Percentiles rank a stretch among this genome's conserved stretches.
Conservation (phyloP, 169 alveolate species). For the Babesia caballi region DNA sequence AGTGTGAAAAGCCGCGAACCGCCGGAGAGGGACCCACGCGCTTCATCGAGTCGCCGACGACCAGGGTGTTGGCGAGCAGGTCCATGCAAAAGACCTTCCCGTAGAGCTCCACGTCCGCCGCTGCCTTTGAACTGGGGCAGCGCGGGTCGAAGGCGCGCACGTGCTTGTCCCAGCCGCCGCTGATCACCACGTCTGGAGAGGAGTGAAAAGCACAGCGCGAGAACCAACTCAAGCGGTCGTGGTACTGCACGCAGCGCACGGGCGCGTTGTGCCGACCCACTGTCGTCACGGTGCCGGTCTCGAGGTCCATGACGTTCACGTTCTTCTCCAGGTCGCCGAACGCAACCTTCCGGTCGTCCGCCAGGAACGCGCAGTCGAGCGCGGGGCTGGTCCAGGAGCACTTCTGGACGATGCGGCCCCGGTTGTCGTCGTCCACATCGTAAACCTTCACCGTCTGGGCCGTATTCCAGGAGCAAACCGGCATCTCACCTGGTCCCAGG, state of each 20-base stretch:
- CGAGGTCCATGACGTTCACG: conserved; percentile 44
- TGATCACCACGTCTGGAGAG: conserved; percentile 23
- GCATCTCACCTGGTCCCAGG: conserved; percentile 65
- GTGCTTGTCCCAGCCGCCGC: conserved; percentile 66
- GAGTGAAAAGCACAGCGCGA: no score
- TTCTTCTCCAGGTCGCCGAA: conserved; percentile 49
- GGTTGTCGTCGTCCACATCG: conserved; percentile 10
- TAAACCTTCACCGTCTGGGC: conserved; percentile 44
- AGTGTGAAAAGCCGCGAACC: not conserved
- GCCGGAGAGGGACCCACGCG: conserved; percentile 15
- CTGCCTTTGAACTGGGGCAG: conserved; percentile 24
- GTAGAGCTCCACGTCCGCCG: conserved; percentile 49
- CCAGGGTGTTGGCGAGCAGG: conserved; percentile 47
- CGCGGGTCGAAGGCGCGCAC: conserved; percentile 53
- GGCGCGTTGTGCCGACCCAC: conserved; percentile 62
- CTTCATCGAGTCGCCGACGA: conserved; percentile 67
- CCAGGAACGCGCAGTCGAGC: conserved; percentile 57
- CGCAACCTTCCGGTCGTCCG: conserved; percentile 46
- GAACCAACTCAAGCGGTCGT: conserved; percentile 31
- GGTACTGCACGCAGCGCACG: conserved; percentile 50
- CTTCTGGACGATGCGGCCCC: not conserved
- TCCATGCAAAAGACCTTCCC: conserved; percentile 69
- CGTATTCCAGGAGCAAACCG: no score
- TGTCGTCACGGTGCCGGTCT: conserved; percentile 19
- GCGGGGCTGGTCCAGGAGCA: conserved; percentile 39